Evolutionary conservation across 768 basidiomycete species (phyloP).

Genomic region (Imleria badia): DNA sequence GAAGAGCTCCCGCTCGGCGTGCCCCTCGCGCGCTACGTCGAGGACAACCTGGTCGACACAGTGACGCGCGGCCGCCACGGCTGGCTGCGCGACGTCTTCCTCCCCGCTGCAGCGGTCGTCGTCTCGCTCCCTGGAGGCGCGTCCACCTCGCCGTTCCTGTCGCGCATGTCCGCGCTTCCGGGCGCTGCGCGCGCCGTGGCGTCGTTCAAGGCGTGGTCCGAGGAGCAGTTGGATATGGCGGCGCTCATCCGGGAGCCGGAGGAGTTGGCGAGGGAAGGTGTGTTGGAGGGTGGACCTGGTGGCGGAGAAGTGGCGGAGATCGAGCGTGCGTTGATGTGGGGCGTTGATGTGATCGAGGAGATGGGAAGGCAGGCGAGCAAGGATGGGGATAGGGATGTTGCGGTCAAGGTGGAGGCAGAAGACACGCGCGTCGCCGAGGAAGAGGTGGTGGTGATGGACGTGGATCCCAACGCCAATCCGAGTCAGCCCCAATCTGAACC

Average conservation of each 20-base stretch:
- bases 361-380: conserved; percentile 21
- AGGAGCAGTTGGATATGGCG: conserved; percentile 40
- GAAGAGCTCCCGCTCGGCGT: conserved; percentile 26
- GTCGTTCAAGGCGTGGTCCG: conserved; percentile 6
- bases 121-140: neutral
- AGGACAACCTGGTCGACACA: conserved; percentile 39
- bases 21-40: conserved; percentile 41
- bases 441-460: conserved; percentile 14
- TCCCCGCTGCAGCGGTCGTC: neutral
- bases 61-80: conserved; percentile 43
- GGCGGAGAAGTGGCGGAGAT: conserved; percentile 25
- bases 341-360: conserved; percentile 50
- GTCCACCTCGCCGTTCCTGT: conserved; percentile 4
- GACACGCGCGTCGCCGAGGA: neutral
- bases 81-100: conserved; percentile 31
- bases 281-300: conserved; percentile 23
- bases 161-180: conserved; percentile 15
- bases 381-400: neutral
- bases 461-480: conserved; percentile 11
- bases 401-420: conserved; percentile 17
- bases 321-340: conserved; percentile 50
- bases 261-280: conserved; percentile 35
- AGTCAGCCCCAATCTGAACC: neutral
- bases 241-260: conserved; percentile 41
- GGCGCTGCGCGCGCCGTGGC: conserved; percentile 2